A percentile compares a stretch with the other conserved stretches of the same genome.
phyloP scores from a whole-genome alignment of 1,139 yeast species.

The Candida sp. region DNA sequence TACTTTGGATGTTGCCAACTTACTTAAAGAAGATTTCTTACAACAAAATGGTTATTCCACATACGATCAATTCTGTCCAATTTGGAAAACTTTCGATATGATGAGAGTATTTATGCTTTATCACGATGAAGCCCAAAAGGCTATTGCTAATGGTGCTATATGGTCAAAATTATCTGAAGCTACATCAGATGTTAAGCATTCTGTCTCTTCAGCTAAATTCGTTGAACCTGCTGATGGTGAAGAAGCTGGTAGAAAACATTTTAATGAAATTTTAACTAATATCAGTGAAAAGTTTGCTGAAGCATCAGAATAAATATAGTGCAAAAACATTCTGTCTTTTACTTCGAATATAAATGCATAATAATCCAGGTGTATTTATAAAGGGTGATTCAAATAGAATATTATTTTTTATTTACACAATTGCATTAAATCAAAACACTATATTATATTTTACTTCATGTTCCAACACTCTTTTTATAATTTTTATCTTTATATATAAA shows the following conservation, averaged over 20 bases:
- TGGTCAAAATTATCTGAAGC: slow-evolving; percentile 92
- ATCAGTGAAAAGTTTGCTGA: slow-evolving; percentile 94
- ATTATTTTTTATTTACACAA: slow-evolving; percentile 7
- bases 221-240: slow-evolving; percentile 94
- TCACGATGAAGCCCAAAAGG: slow-evolving; percentile 97
- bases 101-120: slow-evolving; percentile 91
- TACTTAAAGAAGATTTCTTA: slow-evolving; percentile 95
- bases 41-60: slow-evolving; percentile 99
- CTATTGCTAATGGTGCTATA: slow-evolving; percentile 88
- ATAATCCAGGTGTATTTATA: too few relatives aligned
- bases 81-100: slow-evolving; percentile 98
- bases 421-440: slow-evolving; percentile 1
- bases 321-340: background rate
- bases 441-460: background rate
- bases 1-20: slow-evolving; percentile 85
- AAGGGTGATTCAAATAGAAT: background rate
- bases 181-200: slow-evolving; percentile 86
- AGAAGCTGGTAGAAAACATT: slow-evolving; percentile 69
- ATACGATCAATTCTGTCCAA: slow-evolving; percentile 98
- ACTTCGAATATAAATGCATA: too few relatives aligned
- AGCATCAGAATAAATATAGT: slow-evolving; percentile 68
- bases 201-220: slow-evolving; percentile 93
- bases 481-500: background rate
- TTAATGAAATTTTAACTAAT: slow-evolving; percentile 66
- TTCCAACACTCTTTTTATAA: background rate